Conservation (phyloP, 495 filamentous ascomycete genomes). For the Hyaloscypha finlandica region DNA sequence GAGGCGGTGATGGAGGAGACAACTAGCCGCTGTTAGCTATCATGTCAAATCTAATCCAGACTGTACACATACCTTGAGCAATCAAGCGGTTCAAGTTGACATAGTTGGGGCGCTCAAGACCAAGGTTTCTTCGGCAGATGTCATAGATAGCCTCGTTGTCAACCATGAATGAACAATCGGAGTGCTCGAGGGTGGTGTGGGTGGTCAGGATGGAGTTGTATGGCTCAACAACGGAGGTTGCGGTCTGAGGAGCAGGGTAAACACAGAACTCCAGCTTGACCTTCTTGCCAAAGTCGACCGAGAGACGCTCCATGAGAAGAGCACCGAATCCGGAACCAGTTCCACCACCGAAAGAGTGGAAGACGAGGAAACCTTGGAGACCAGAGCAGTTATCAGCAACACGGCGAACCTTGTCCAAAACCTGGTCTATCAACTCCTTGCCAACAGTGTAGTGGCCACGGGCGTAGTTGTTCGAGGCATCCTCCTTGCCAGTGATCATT, state of each 20-base stretch:
- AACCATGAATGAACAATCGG: constrained; percentile 99
- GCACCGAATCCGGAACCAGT: constrained; percentile 98
- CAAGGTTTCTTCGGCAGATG: constrained; percentile 96
- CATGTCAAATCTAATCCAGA: constrained; percentile 11
- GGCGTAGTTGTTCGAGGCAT: constrained; percentile 99
- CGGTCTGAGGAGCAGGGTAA: constrained; percentile 95
- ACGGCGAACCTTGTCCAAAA: constrained; percentile 92
- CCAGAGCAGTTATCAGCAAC: constrained; percentile 96
- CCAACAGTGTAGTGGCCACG: constrained; percentile 99
- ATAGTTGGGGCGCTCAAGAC: constrained; percentile 94
- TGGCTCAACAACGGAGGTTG: constrained; percentile 96
- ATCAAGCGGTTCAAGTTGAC: constrained; percentile 99
- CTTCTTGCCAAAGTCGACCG: constrained; percentile 99
- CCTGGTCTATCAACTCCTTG: constrained; percentile 97
- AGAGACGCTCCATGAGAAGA: constrained; percentile 95
- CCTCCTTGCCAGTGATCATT: constrained; percentile 99
- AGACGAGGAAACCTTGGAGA: constrained; percentile 97
- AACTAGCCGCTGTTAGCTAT: constrained; percentile 50
- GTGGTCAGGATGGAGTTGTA: constrained; percentile 99
- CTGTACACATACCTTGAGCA: constrained; percentile 69
- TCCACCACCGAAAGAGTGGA: constrained; percentile 99
- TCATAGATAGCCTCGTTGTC: constrained; percentile 99
- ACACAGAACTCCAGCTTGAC: constrained; percentile 99
- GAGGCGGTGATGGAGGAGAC: constrained; percentile 99
- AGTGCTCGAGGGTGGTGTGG: constrained; percentile 98